These are phyloP conservation scores for Polytolypa hystricis DNA, from an alignment of 2,329 filamentous ascomycete genomes.

Conservation along the genomic window DNA sequence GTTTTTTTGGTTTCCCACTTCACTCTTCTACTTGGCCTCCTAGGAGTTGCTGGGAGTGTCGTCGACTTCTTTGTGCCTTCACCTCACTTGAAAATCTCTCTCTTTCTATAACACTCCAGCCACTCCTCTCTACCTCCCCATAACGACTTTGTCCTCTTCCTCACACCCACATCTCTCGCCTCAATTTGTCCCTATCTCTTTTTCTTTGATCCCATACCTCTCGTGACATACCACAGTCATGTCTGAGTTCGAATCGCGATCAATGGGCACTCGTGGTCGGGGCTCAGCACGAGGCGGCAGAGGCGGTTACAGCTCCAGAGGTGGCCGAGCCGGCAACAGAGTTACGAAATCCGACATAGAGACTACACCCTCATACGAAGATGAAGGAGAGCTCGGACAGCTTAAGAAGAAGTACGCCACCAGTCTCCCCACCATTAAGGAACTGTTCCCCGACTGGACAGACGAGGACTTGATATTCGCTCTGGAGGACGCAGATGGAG, in stretches of 20 bases:
- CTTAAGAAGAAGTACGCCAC: constrained; percentile 80
- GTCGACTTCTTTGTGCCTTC: too few relatives aligned
- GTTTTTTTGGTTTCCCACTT: too few relatives aligned
- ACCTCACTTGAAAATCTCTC: too few relatives aligned
- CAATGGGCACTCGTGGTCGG: constrained; percentile 74
- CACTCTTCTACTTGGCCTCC: too few relatives aligned
- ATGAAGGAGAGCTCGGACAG: constrained; percentile 82
- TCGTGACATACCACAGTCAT: too few relatives aligned
- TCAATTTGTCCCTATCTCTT: too few relatives aligned
- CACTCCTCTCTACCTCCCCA: too few relatives aligned
- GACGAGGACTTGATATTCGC: constrained; percentile 90
- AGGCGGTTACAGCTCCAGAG: constrained; percentile 60
- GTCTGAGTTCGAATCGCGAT: constrained; percentile 88
- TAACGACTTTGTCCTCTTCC: too few relatives aligned
- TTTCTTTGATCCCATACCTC: too few relatives aligned
- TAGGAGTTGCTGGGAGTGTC: too few relatives aligned
- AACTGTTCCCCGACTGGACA: constrained; percentile 92
- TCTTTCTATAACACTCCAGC: too few relatives aligned
- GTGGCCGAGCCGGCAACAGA: constrained; percentile 57
- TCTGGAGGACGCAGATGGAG: constrained; percentile 59
- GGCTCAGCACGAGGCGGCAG: constrained; percentile 79
- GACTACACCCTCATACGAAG: constrained; percentile 54
- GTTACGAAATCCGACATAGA: constrained; percentile 64
- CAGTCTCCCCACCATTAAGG: constrained; percentile 72
- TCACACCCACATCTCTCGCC: too few relatives aligned